phyloP scores from a whole-genome alignment of 176 grass and related monocot species.

The Metroxylon sagu region DNA sequence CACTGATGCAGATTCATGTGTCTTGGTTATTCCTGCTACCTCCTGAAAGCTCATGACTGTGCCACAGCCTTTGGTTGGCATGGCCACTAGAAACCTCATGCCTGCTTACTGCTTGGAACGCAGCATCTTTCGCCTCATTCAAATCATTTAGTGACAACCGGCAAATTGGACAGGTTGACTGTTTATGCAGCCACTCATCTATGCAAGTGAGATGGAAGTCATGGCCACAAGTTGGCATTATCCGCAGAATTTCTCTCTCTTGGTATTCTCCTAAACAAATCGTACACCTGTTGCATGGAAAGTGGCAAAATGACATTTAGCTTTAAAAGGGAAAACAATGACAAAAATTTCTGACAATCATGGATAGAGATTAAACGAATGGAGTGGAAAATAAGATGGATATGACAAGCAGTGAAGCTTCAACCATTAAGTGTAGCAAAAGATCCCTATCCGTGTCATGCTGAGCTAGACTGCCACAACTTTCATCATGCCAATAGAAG shows the following conservation, averaged over 20 bases:
- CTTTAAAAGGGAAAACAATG: constrained; percentile 1
- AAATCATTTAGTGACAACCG: constrained; percentile 15
- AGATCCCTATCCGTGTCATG: no score
- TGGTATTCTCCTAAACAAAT: constrained; percentile 33
- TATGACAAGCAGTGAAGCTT: no score
- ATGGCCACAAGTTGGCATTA: constrained; percentile 29
- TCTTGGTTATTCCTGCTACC: no score
- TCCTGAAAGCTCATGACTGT: no score
- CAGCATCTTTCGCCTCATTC: constrained; percentile 2
- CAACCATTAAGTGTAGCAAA: no score
- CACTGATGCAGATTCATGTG: no score
- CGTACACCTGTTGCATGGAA: constrained; percentile 6
- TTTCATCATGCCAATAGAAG: no score
- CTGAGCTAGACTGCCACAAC: no score
- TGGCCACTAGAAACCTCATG: neutral
- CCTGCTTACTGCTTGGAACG: constrained; percentile 14
- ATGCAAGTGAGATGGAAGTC: constrained; percentile 25
- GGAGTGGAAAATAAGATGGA: no score
- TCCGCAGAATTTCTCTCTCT: constrained; percentile 27
- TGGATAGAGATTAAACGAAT: no score
- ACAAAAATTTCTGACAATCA: no score
- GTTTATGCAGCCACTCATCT: constrained; percentile 23
- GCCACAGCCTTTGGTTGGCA: no score
- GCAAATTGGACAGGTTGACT: constrained; percentile 30
- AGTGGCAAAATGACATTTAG: neutral